A percentile compares a stretch with the other conserved stretches of the same genome.
Conservation (phyloP, 2,329 filamentous ascomycete species). For the Penicillium rolfsii region DNA sequence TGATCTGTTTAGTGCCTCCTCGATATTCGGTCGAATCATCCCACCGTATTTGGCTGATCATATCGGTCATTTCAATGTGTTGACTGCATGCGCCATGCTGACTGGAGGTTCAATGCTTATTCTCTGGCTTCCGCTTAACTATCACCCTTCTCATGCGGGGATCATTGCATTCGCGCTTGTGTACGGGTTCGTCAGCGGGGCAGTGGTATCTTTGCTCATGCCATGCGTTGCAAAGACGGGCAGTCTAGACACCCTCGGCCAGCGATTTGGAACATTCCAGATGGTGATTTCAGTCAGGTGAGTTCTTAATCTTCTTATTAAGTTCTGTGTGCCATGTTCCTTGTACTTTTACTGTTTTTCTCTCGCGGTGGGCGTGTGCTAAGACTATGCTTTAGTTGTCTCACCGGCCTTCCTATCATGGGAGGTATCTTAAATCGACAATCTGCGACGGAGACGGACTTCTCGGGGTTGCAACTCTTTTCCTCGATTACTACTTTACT, state of each 20-base stretch:
- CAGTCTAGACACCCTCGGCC: constrained; percentile 37
- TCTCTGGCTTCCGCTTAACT: constrained; percentile 36
- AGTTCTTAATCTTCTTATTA: neutral
- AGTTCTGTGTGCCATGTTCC: neutral
- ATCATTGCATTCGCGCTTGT: constrained; percentile 34
- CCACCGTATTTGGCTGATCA: neutral
- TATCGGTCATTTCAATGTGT: neutral
- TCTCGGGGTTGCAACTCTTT: neutral
- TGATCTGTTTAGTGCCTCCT: neutral
- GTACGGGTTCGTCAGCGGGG: constrained; percentile 37
- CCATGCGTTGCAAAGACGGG: constrained; percentile 37
- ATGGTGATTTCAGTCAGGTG: constrained; percentile 29
- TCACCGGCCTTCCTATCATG: constrained; percentile 36
- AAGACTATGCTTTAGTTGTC: constrained; percentile 14
- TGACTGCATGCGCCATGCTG: constrained; percentile 6
- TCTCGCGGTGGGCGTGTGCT: too few relatives aligned
- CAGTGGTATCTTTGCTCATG: constrained; percentile 35
- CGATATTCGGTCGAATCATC: neutral
- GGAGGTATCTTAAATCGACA: constrained; percentile 30
- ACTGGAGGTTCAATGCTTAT: neutral
- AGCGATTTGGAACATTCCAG: constrained; percentile 40
- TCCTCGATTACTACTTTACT: neutral
- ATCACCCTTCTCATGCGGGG: constrained; percentile 31
- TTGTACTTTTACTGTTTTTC: neutral
- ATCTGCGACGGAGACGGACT: neutral